phyloP scores from a whole-genome alignment of 2,329 filamentous ascomycete species.

The Colletotrichum tamarilloi region DNA sequence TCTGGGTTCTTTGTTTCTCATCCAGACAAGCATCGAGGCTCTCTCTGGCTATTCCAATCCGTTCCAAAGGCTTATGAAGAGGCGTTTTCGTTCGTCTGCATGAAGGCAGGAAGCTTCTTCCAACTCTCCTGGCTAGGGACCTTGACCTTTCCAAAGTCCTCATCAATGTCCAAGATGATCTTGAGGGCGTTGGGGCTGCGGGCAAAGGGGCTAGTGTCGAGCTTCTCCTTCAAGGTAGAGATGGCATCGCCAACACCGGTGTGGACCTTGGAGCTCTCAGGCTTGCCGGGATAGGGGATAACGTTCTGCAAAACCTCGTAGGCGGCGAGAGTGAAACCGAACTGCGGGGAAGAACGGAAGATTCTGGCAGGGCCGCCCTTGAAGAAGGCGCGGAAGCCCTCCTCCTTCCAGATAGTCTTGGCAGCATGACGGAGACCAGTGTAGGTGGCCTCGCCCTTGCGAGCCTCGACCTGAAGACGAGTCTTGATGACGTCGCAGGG shows the following conservation, averaged over 20 bases:
- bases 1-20: slow-evolving; percentile 8
- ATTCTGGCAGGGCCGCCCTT: slow-evolving; percentile 97
- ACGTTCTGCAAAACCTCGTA: slow-evolving; percentile 90
- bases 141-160: slow-evolving; percentile 86
- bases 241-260: slow-evolving; percentile 72
- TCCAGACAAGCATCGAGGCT: not conserved
- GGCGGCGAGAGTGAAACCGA: slow-evolving; percentile 95
- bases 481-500: slow-evolving; percentile 99
- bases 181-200: slow-evolving; percentile 91
- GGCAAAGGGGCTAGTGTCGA: slow-evolving; percentile 61
- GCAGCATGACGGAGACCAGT: slow-evolving; percentile 89
- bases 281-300: slow-evolving; percentile 80
- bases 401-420: slow-evolving; percentile 84
- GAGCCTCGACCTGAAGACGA: slow-evolving; percentile 94
- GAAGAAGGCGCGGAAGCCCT: slow-evolving; percentile 97
- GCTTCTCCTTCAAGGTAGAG: slow-evolving; percentile 72
- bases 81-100: slow-evolving; percentile 41
- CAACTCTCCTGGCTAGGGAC: slow-evolving; percentile 65
- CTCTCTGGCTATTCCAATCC: not conserved
- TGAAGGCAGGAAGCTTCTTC: slow-evolving; percentile 62
- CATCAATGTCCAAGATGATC: slow-evolving; percentile 93
- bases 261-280: slow-evolving; percentile 62
- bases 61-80: slow-evolving; percentile 2
- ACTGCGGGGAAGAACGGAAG: slow-evolving; percentile 93
- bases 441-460: slow-evolving; percentile 93